These are phyloP conservation scores for Periconia sp. DNA, from an alignment of 2,329 filamentous ascomycete species.

Conservation along the genomic window DNA sequence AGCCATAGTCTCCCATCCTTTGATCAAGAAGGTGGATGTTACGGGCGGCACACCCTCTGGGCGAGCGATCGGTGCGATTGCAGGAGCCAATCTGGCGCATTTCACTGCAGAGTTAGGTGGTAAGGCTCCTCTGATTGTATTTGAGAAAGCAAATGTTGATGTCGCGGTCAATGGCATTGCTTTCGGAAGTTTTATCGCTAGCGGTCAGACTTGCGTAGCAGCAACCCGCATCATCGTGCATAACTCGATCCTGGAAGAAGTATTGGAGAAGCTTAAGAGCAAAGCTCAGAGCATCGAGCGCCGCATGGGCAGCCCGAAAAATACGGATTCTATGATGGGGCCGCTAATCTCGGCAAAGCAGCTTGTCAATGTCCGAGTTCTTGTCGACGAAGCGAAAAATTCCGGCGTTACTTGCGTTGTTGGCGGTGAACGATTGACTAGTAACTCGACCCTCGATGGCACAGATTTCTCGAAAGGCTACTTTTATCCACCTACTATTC, in stretches of 20 bases:
- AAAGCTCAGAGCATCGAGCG: slow-evolving; percentile 59
- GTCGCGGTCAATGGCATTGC: slow-evolving; percentile 46
- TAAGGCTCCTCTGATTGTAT: slow-evolving; percentile 46
- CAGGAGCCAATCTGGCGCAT: slow-evolving; percentile 40
- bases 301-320: slow-evolving; percentile 64
- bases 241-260: slow-evolving; percentile 47
- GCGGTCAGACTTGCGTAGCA: slow-evolving; percentile 63
- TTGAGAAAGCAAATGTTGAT: slow-evolving; percentile 44
- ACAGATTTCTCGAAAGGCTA: slow-evolving; percentile 60
- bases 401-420: slow-evolving; percentile 48
- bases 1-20: slow-evolving; percentile 41
- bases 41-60: slow-evolving; percentile 47
- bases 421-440: slow-evolving; percentile 58
- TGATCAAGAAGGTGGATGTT: slow-evolving; percentile 47
- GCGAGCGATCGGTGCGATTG: slow-evolving; percentile 44
- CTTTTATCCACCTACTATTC: slow-evolving; percentile 56
- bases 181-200: slow-evolving; percentile 57
- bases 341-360: slow-evolving; percentile 65
- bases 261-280: slow-evolving; percentile 47
- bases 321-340: slow-evolving; percentile 67
- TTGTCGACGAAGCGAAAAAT: slow-evolving; percentile 44
- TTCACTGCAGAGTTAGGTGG: slow-evolving; percentile 47
- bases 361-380: slow-evolving; percentile 41
- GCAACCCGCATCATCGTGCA: slow-evolving; percentile 62
- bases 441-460: slow-evolving; percentile 57